phyloP scores from a whole-genome alignment of 345 rosid genomes.

The Hevea brasiliensis region DNA sequence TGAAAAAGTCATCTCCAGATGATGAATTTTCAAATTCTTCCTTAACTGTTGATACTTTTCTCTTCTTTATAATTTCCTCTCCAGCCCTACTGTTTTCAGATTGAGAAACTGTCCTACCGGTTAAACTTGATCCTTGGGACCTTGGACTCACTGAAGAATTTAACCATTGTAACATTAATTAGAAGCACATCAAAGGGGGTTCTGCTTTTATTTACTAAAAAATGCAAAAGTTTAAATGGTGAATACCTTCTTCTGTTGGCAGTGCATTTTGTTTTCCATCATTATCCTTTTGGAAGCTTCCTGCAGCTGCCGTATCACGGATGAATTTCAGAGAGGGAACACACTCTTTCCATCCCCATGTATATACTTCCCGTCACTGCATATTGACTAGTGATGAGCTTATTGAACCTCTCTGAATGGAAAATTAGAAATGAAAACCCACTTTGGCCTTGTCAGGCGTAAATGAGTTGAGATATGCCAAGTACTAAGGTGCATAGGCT shows the following conservation, averaged over 20 bases:
- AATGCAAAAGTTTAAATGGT: background rate
- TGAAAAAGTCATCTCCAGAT: constrained; percentile 55
- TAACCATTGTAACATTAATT: background rate
- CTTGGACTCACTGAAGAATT: constrained; percentile 38
- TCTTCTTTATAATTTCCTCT: constrained; percentile 59
- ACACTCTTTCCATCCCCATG: constrained; percentile 99
- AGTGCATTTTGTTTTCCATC: constrained; percentile 39
- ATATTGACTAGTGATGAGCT: constrained; percentile 9
- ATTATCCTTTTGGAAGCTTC: constrained; percentile 41
- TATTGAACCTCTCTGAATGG: background rate
- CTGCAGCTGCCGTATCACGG: constrained; percentile 35
- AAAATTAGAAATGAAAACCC: background rate
- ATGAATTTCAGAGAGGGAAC: constrained; percentile 52
- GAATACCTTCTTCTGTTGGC: constrained; percentile 51
- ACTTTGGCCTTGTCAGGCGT: too few species aligned
- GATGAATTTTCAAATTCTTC: constrained; percentile 49
- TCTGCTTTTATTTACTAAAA: background rate
- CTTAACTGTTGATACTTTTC: constrained; percentile 52
- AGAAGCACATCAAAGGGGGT: background rate
- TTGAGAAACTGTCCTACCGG: constrained; percentile 28
- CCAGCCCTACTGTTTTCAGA: constrained; percentile 40
- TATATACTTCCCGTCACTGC: constrained; percentile 65
- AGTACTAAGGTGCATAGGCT: too few species aligned
- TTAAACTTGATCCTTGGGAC: constrained; percentile 37
- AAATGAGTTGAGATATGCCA: too few species aligned